Evolutionary conservation across 805 yeast species (phyloP).

Genomic region (Barnettozyma salicaria): DNA sequence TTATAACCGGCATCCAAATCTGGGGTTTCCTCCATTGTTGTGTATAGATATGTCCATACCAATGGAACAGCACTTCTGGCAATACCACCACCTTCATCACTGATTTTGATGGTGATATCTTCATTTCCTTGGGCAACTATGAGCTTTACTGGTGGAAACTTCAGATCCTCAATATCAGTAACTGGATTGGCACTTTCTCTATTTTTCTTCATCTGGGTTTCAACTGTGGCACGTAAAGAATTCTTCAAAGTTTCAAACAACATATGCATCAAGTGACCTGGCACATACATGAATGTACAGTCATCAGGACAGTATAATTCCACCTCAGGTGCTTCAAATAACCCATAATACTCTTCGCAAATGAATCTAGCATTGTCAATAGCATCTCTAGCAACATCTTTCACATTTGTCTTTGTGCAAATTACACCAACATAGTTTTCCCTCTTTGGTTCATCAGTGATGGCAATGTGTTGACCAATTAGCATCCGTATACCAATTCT

Average conservation of each 20-base stretch:
- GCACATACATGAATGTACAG: constrained; percentile 83
- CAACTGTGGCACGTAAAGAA: constrained; percentile 84
- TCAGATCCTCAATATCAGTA: constrained; percentile 49
- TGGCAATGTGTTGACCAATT: constrained; percentile 89
- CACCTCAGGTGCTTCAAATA: constrained; percentile 81
- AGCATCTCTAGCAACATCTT: constrained; percentile 80
- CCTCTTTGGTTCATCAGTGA: constrained; percentile 58
- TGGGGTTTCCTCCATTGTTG: constrained; percentile 75
- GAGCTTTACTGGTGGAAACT: constrained; percentile 78
- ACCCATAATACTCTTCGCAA: constrained; percentile 86
- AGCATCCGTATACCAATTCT: constrained; percentile 90
- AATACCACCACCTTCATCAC: constrained; percentile 94
- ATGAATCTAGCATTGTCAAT: constrained; percentile 86
- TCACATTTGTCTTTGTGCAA: constrained; percentile 76
- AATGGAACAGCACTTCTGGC: constrained; percentile 77
- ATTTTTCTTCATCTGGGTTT: constrained; percentile 57
- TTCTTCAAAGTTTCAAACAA: constrained; percentile 82
- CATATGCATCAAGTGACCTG: constrained; percentile 90
- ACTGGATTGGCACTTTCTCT: constrained; percentile 33
- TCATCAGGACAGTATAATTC: constrained; percentile 60
- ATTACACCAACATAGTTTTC: constrained; percentile 83
- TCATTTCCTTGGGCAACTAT: constrained; percentile 86
- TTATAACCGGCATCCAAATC: constrained; percentile 36
- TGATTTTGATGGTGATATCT: constrained; percentile 83
- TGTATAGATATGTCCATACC: constrained; percentile 88